Percentiles rank a stretch among this genome's conserved stretches.
Evolutionary conservation across 352 stramenopile genomes (phyloP).

Genomic region (Globisporangium abappressorium): DNA sequence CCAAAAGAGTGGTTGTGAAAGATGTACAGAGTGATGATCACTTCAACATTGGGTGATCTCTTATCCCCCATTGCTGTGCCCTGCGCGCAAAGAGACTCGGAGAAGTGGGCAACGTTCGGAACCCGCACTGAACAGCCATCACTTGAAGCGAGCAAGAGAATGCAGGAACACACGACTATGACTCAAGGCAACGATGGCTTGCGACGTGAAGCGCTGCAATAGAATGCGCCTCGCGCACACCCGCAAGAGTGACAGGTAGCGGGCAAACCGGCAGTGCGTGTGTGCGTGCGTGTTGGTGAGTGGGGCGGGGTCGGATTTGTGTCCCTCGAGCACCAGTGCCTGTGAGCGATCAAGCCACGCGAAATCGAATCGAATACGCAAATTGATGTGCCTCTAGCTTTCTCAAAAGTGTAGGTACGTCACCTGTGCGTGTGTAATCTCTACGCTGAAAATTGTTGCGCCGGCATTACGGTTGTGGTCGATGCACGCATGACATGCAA

Average conservation of each 20-base stretch:
- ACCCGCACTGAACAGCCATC: background rate
- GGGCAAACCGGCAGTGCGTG: background rate
- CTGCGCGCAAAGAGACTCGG: too few relatives aligned
- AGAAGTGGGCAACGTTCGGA: background rate
- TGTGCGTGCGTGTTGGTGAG: background rate
- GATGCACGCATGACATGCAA: background rate
- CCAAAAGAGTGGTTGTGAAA: background rate
- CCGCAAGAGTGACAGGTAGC: background rate
- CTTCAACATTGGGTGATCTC: constrained; percentile 6
- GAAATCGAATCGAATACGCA: constrained; percentile 5
- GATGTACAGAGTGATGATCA: constrained; percentile 9
- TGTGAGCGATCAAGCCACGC: background rate
- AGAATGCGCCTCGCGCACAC: background rate
- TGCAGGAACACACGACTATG: background rate
- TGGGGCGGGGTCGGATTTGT: background rate
- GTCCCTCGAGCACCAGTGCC: background rate
- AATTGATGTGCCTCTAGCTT: background rate
- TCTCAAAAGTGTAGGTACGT: background rate
- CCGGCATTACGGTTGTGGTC: background rate
- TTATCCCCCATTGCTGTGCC: too few relatives aligned
- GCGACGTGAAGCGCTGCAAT: background rate
- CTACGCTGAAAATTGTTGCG: background rate
- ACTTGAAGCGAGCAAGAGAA: background rate
- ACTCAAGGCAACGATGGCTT: background rate
- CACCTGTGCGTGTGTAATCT: background rate